Evolutionary conservation across 1,284 basidiomycete species (phyloP), one percentile per base, ranked within the genome.

Genomic region (Trametes sp.): DNA sequence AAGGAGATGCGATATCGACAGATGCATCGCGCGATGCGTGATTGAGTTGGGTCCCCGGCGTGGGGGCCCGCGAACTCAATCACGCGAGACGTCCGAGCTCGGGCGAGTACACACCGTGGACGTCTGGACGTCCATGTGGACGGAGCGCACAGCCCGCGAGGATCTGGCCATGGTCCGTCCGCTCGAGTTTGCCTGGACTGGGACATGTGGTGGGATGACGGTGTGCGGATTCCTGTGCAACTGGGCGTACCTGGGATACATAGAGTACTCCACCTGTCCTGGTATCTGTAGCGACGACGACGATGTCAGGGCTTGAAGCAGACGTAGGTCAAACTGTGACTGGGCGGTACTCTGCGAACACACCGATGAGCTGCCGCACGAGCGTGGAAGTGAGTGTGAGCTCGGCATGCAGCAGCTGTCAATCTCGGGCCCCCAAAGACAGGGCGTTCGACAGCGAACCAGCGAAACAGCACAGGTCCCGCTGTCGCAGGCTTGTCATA

Each of bases 21-120:
- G 56, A 57, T 50, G 35, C n/a, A 57, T 57, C 56, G 46, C 36
- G 46, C n/a, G 46, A 41, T 57, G 56, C 48, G n/a, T 57, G 56
- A 57, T 57, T 31, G 46, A 42, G 48, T 57, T 57, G 26, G 54
- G n/a, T n/a, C n/a, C 49, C 49, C 31, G 29, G 26, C 48, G 41
- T 21, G 41, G 2, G n/a, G 26, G 45, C 2, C 45, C 24, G 10
- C 49, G 11, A 35, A 51, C 49, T 35, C 31, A 51, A 33, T 24
- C 49, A 35, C 21, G 4, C n/a, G n/a, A n/a, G n/a, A 35, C 24
- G 19, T 26, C 9, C 45, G 24, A 26, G 45, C 14, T 26, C 14
- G 45, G n/a, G 13, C 24, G 45, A 14, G 45, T 11, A 26, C n/a
- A 16, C 24, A 28, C 9, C 19, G 9, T 4, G 10, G 11, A n/a